A percentile compares a stretch with the other conserved stretches of the same genome.
Conservation (phyloP, 2,329 filamentous ascomycete genomes). For the Fusarium zealandicum region DNA sequence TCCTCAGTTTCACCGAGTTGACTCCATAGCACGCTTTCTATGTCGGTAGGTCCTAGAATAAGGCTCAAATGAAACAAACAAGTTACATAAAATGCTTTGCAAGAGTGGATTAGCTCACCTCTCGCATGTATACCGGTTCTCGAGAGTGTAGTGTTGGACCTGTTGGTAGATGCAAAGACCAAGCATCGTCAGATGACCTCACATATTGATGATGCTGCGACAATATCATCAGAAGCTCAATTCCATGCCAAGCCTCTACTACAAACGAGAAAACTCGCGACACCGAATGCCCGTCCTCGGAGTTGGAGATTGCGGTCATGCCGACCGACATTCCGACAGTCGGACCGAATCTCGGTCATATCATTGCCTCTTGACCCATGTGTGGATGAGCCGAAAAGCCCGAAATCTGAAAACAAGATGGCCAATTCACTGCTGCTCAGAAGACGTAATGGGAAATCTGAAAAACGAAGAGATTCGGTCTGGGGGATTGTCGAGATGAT, state of each 20-base stretch:
- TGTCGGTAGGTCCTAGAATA: too few species aligned
- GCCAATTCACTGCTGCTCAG: background rate
- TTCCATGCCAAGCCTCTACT: background rate
- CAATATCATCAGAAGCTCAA: background rate
- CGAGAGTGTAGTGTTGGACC: too few species aligned
- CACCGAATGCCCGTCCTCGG: background rate
- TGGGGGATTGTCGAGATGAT: too few species aligned
- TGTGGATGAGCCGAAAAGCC: background rate
- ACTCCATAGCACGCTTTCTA: background rate
- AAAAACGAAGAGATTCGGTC: background rate
- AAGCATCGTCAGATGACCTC: background rate
- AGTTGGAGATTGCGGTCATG: background rate
- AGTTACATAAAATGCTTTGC: too few species aligned
- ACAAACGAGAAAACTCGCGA: background rate
- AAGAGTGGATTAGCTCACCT: too few species aligned
- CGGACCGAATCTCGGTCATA: background rate
- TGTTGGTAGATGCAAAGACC: too few species aligned
- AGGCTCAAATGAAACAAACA: too few species aligned
- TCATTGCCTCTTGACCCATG: background rate
- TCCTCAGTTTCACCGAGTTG: background rate
- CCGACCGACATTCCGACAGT: background rate
- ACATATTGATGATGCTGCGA: background rate
- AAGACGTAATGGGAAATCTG: background rate
- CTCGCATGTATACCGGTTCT: too few species aligned
- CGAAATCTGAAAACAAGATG: background rate